Evolutionary conservation across 2,329 filamentous ascomycete genomes (phyloP).

Genomic region (Diaporthe destruens): DNA sequence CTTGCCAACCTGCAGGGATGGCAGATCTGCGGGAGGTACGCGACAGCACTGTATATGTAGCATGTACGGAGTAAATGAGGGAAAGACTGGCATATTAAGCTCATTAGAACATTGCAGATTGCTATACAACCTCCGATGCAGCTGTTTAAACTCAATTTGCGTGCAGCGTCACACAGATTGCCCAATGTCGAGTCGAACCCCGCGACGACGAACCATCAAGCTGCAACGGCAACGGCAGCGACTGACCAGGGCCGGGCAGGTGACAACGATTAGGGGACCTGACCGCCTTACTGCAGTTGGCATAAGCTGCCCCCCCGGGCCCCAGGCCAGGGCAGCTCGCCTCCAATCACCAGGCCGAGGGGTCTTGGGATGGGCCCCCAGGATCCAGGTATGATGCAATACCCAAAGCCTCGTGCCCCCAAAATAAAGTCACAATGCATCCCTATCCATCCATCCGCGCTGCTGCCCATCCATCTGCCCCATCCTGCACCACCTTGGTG

Average conservation of each 20-base stretch:
- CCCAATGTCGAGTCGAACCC: background rate
- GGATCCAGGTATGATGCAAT: constrained; percentile 34
- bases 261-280: constrained; percentile 21
- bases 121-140: too few relatives aligned
- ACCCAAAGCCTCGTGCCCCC: constrained; percentile 24
- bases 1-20: background rate
- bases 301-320: too few relatives aligned
- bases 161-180: too few relatives aligned
- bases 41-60: background rate
- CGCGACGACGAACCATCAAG: background rate
- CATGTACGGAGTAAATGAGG: too few relatives aligned
- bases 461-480: constrained; percentile 4
- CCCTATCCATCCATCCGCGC: constrained; percentile 14
- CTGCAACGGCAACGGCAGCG: background rate
- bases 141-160: background rate
- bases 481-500: constrained; percentile 3
- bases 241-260: constrained; percentile 4
- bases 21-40: background rate
- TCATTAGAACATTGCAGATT: background rate
- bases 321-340: background rate
- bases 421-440: constrained; percentile 33
- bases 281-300: constrained; percentile 17
- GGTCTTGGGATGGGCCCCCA: constrained; percentile 1
- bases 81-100: background rate
- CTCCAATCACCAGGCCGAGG: constrained; percentile 19